Conservation (phyloP, 345 rosid species). For the Conringia planisiliqua region DNA sequence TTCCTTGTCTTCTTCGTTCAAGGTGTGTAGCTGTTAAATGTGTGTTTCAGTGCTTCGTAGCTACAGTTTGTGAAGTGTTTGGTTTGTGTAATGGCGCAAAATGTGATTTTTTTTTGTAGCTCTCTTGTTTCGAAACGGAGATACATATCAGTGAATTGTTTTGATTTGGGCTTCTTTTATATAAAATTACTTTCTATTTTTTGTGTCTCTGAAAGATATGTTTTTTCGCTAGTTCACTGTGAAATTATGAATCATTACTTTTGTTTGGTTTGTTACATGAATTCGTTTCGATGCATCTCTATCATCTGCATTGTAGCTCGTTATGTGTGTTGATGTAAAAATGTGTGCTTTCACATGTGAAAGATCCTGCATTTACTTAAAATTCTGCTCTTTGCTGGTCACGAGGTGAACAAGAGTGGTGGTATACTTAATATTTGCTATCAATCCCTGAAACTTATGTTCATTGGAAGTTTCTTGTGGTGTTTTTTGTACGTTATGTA, state of each 20-base stretch:
- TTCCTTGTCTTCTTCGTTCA: not conserved
- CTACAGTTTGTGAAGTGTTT: not conserved
- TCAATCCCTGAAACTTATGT: not conserved
- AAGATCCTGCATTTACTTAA: not conserved
- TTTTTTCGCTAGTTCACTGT: not conserved
- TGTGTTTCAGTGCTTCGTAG: not conserved
- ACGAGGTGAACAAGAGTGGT: not conserved
- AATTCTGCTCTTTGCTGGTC: not conserved
- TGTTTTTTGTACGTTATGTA: not conserved
- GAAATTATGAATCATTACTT: not conserved
- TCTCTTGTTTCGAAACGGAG: not conserved
- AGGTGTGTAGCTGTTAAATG: not conserved
- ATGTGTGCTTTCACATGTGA: constrained; percentile 4
- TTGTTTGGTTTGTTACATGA: not conserved
- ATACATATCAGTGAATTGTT: not conserved
- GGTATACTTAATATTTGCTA: not conserved
- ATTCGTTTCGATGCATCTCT: not conserved
- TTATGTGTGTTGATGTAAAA: constrained; percentile 1
- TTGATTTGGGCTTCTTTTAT: not conserved
- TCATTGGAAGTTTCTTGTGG: not conserved
- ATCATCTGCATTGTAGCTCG: constrained; percentile 7
- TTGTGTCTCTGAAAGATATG: not conserved
- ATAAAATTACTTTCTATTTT: not conserved
- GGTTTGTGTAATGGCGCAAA: not conserved
- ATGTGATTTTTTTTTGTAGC: constrained; percentile 15